Base-by-base conservation (phyloP, 2,329 filamentous ascomycete species). In the Drechslerella stenobrocha region DNA sequence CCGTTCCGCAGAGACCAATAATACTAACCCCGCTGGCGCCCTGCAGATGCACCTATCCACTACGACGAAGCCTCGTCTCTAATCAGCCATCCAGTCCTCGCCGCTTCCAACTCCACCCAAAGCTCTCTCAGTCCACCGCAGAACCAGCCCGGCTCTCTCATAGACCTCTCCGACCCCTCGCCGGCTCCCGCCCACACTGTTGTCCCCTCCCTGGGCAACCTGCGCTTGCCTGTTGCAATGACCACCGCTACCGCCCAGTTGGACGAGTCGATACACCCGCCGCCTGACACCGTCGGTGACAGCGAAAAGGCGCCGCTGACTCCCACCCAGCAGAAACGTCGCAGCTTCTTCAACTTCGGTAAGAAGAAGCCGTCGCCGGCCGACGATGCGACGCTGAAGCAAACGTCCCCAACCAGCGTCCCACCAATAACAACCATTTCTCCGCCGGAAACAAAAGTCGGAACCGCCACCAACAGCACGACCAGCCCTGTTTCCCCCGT, bases 401-500 rank as follows among this genome's bases (percentile, higher is more conserved):
- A 60, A 72, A 74, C 47, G 71, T 72, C 20, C 58, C 74, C 73
- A 58, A 52, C 74, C 70, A 35, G 70, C 59, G 45, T 76, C 69
- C 67, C 76, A 71, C 70, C 71, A 72, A 53, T 74, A 58, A 78
- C 78, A 52, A 76, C 77, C 15, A 82, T 79, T 52, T 51, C 66
- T 26, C 51, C 69, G 28, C 34, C 59, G 34, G 45, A 64, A 58
- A 51, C 53, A 59, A 56, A 67, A 56, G 2, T 53, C 32, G 28
- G 18, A 53, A 46, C 42, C n/a, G 51, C 46, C 50, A 59, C 58
- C 15, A 56, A 70, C 60, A 47, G 59, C 28, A 51, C 70, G 57
- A 60, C 63, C 15, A 53, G 47, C 2, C 72, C 70, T 3, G 70
- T 73, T 53, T 95, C 90, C 18, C 89, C 91, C 11, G 88, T 90